Base-by-base conservation (phyloP, 371 early-diverging fungal genomes). In the Mortierella sp. region DNA sequence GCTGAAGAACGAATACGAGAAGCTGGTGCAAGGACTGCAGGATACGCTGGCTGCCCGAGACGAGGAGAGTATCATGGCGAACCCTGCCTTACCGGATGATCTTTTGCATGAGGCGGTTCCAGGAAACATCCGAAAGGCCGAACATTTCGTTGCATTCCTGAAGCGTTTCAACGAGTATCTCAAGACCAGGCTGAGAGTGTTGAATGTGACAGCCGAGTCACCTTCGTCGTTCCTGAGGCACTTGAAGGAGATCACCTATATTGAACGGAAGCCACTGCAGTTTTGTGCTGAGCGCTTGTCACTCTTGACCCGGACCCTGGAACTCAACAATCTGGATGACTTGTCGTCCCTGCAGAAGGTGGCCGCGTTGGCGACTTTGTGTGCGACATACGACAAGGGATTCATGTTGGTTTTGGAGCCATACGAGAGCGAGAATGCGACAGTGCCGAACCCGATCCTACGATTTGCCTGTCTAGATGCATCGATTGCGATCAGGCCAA, bases 361-460 rank as follows among this genome's bases (percentile, higher is more conserved):
- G 1, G 99, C 99, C 0, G 91, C 92, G 0, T 97, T 99, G 91
- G 99, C 98, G 3, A 99, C 99, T 0, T 86, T 99, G 16, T 95
- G 97, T 31, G 90, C 98, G 1, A 99, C 99, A 4, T 99, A 99
- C 83, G 96, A 96, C 76, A 96, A 97, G 85, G 99, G 95, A 1
- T 99, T 99, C 70, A 87, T 97, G 84, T 88, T 99, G 34, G 96
- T 99, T 70, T 91, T 99, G 47, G 99, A 99, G 87, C 99, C 99
- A 11, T 99, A 94, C 88, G 99, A 99, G 84, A 94, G 94, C 34
- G 97, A 98, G 74, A 90, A 91, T 39, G 93, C 96, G 24, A 95
- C 95, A 0, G 92, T 98, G 1, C 97, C 98, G n/a, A 99, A 99
- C 79, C 98, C 99, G 0, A 92, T 96, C 5, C 85, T 99, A 45